Evolutionary conservation across 768 basidiomycete genomes (phyloP).

Genomic region (Clitopilus hobsonii): DNA sequence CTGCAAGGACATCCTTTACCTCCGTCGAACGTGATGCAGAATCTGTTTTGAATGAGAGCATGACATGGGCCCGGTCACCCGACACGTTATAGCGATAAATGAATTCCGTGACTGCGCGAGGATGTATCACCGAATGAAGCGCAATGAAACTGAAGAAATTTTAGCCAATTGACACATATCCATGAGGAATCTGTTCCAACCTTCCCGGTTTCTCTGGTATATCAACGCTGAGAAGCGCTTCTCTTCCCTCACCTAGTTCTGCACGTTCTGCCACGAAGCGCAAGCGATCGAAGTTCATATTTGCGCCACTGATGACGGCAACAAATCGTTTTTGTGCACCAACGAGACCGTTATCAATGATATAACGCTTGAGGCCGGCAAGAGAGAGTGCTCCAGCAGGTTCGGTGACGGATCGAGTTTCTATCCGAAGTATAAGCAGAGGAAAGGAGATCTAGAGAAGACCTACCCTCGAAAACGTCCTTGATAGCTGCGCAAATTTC

Average conservation of each 20-base stretch:
- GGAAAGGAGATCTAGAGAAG: background rate
- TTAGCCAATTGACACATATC: background rate
- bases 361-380: constrained; percentile 88
- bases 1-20: constrained; percentile 56
- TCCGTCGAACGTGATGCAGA: constrained; percentile 55
- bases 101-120: constrained; percentile 93
- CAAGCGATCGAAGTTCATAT: constrained; percentile 97
- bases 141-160: constrained; percentile 65
- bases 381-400: constrained; percentile 92
- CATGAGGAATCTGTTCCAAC: constrained; percentile 33
- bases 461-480: constrained; percentile 92
- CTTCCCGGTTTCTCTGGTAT: constrained; percentile 92
- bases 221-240: constrained; percentile 90
- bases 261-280: constrained; percentile 99
- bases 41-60: constrained; percentile 86
- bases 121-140: constrained; percentile 83
- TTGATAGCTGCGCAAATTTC: constrained; percentile 99
- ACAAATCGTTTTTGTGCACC: constrained; percentile 87
- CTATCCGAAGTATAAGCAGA: constrained; percentile 30
- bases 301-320: constrained; percentile 90
- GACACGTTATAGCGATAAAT: constrained; percentile 83
- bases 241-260: constrained; percentile 91
- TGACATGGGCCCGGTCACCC: constrained; percentile 72
- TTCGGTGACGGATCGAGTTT: constrained; percentile 94
- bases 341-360: constrained; percentile 73